Conservation (phyloP, 139 green algal genomes). For the Ettlia oleoabundans region DNA sequence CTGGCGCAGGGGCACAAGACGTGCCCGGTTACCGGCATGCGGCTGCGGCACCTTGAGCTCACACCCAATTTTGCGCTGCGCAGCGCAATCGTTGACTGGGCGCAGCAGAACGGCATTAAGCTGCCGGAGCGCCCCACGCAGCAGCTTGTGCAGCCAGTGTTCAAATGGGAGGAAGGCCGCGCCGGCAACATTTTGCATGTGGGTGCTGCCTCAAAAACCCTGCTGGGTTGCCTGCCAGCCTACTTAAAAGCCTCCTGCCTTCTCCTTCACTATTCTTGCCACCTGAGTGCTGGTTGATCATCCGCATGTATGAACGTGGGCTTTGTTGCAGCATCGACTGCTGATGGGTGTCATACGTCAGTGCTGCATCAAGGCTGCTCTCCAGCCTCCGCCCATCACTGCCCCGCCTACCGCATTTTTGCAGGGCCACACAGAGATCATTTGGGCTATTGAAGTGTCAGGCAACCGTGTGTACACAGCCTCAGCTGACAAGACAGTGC, state of each 20-base stretch:
- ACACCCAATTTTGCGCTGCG: constrained; percentile 92
- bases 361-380: too few species aligned
- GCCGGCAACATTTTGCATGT: constrained; percentile 81
- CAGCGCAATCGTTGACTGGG: constrained; percentile 91
- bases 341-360: too few species aligned
- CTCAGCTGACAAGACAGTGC: constrained; percentile 92
- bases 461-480: constrained; percentile 82
- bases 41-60: constrained; percentile 89
- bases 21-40: constrained; percentile 91
- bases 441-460: constrained; percentile 90
- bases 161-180: constrained; percentile 65
- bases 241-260: too few species aligned
- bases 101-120: constrained; percentile 59
- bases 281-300: too few species aligned
- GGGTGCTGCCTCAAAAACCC: neutral
- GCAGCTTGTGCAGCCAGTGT: constrained; percentile 38
- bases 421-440: constrained; percentile 95
- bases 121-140: constrained; percentile 51
- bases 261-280: too few species aligned
- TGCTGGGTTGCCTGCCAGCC: neutral
- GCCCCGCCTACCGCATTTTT: neutral
- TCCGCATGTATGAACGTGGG: too few species aligned
- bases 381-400: too few species aligned
- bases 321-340: too few species aligned
- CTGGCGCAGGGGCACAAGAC: constrained; percentile 86